Percentiles rank a stretch among this genome's conserved stretches.
Conservation (phyloP, 495 filamentous ascomycete species). For the Hyaloscypha finlandica region DNA sequence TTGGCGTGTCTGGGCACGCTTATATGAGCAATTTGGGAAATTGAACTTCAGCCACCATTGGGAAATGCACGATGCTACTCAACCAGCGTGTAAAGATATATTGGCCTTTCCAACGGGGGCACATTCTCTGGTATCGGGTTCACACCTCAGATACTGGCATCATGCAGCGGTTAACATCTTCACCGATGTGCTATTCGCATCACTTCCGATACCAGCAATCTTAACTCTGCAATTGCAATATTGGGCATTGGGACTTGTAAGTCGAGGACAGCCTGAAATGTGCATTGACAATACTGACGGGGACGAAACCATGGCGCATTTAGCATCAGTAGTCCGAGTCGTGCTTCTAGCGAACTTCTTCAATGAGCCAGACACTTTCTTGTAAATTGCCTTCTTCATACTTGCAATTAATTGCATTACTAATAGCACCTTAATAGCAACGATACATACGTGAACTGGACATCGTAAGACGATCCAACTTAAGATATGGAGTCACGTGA, state of each 20-base stretch:
- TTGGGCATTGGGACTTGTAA: constrained; percentile 45
- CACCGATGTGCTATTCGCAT: constrained; percentile 46
- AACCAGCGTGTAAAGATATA: constrained; percentile 34
- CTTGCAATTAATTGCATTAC: neutral
- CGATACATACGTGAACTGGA: constrained; percentile 17
- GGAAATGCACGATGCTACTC: constrained; percentile 32
- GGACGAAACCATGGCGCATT: constrained; percentile 7
- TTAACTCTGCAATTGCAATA: constrained; percentile 46
- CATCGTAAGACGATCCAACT: constrained; percentile 33
- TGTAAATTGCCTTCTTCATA: neutral
- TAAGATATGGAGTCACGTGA: constrained; percentile 16
- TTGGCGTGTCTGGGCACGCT: constrained; percentile 38
- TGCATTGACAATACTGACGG: neutral
- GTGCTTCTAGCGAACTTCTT: constrained; percentile 23
- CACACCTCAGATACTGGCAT: neutral
- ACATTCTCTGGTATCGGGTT: constrained; percentile 12
- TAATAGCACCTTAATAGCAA: constrained; percentile 3
- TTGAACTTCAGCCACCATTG: neutral
- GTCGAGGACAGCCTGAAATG: neutral
- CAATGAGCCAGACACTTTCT: constrained; percentile 6
- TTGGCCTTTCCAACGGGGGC: constrained; percentile 43
- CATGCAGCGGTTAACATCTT: constrained; percentile 42
- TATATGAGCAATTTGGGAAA: constrained; percentile 38
- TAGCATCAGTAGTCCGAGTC: constrained; percentile 12
- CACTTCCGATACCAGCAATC: constrained; percentile 44